Percentiles rank a stretch among this genome's conserved stretches.
These are phyloP conservation scores for Sequoiadendron giganteum DNA, from an alignment of 75 land plant genomes.

Conservation along the genomic window DNA sequence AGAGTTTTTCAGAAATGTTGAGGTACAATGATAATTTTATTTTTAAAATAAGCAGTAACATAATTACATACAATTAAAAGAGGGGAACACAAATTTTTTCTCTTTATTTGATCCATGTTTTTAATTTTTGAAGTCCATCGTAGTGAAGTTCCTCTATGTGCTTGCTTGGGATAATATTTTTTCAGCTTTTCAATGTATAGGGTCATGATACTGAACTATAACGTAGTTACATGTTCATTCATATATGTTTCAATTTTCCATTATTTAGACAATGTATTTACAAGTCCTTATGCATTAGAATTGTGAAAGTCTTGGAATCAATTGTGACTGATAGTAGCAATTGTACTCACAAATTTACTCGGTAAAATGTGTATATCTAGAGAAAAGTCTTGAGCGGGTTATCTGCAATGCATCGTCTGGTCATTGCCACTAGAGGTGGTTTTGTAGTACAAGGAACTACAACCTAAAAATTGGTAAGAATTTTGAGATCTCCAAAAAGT, in stretches of 20 bases:
- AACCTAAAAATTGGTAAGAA: slow-evolving; percentile 64
- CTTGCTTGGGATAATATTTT: background rate
- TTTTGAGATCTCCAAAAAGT: background rate
- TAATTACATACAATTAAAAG: background rate
- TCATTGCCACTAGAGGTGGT: slow-evolving; percentile 97
- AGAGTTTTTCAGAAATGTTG: slow-evolving; percentile 55
- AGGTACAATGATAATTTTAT: slow-evolving; percentile 31
- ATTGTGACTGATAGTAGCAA: background rate
- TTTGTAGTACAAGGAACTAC: slow-evolving; percentile 69
- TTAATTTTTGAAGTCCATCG: background rate
- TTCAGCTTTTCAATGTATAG: background rate
- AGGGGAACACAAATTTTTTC: background rate
- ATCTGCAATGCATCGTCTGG: slow-evolving; percentile 57
- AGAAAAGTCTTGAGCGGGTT: slow-evolving; percentile 72
- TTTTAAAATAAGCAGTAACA: background rate
- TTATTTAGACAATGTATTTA: background rate
- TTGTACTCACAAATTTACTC: background rate
- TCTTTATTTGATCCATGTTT: background rate
- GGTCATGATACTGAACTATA: background rate
- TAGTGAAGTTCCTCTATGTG: background rate
- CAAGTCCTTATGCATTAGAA: background rate
- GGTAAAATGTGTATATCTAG: slow-evolving; percentile 30
- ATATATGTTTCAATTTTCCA: background rate
- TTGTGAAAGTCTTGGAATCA: background rate
- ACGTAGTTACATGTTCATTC: background rate